phyloP scores from a whole-genome alignment of 768 basidiomycete genomes.

The Favolaschia claudopus region DNA sequence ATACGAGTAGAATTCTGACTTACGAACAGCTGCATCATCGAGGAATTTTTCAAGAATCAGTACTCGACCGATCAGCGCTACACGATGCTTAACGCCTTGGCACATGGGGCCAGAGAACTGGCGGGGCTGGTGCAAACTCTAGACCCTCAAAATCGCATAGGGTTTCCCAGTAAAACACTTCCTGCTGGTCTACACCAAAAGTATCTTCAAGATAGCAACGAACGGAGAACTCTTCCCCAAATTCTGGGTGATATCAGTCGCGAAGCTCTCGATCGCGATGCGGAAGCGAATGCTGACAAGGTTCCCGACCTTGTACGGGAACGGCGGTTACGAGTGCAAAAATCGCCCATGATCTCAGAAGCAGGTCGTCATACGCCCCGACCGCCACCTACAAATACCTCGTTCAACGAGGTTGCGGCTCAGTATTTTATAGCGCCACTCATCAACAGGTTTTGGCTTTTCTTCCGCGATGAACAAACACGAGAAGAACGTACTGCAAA shows the following conservation, averaged over 20 bases:
- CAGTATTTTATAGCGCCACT: conserved; percentile 91
- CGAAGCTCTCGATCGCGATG: conserved; percentile 67
- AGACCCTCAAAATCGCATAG: conserved; percentile 42
- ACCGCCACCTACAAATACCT: conserved; percentile 32
- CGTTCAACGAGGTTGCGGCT: conserved; percentile 78
- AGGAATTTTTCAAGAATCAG: conserved; percentile 94
- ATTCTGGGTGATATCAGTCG: conserved; percentile 71
- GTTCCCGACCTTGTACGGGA: conserved; percentile 74
- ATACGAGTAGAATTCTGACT: not conserved
- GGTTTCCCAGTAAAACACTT: conserved; percentile 85
- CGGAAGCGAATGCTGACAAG: conserved; percentile 59
- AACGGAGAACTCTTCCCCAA: conserved; percentile 53
- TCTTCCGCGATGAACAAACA: conserved; percentile 84
- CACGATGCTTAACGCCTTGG: conserved; percentile 85
- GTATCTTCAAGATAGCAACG: conserved; percentile 58
- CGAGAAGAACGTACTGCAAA: conserved; percentile 75
- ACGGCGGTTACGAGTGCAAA: conserved; percentile 72
- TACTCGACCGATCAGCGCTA: conserved; percentile 90
- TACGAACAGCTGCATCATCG: conserved; percentile 71
- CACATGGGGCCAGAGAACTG: conserved; percentile 85
- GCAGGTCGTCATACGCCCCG: conserved; percentile 32
- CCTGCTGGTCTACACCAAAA: conserved; percentile 75
- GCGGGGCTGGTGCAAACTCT: conserved; percentile 54
- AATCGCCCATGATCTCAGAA: conserved; percentile 55
- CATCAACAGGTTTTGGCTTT: conserved; percentile 94